Base-by-base conservation (phyloP, 2,329 filamentous ascomycete genomes). In the Fusarium longipes region DNA sequence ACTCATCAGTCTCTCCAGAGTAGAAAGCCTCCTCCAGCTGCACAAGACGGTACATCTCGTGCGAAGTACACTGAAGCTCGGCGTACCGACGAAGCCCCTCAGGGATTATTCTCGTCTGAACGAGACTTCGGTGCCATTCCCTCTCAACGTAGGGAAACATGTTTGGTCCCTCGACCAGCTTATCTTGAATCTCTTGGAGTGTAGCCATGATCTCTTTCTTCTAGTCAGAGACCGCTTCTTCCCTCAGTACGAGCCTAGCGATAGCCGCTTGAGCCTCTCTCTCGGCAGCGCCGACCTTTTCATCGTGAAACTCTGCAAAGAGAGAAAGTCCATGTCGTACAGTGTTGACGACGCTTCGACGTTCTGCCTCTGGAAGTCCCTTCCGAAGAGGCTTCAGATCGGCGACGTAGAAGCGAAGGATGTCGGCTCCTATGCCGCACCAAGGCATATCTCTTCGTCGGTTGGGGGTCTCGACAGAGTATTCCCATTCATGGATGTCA, bases 301-400 rank as follows among this genome's bases (percentile, higher is more conserved):
- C 20, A 1, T 60, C 43, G 3, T 59, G 44, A 2, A 43, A 52
- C 2, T 60, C 43, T 1, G 57, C 43, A 2, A 60, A 59, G 10
- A 29, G 32, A 7, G 12, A n/a, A 1, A 60, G 15, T 15, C 43
- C 54, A 0, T 17, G 6, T 9, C 57, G 44, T 11, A 60, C 38
- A n/a, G n/a, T 60, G 15, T 60, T 29, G 6, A 59, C 17, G 1
- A 59, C 2, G 8, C 18, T 20, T 7, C 57, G 43, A 15, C 54
- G 57, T 6, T 59, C 24, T 3, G 0, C 20, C 8, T 59, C 54
- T 5, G 57, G 54, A 3, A 59, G 35, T 7, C 54, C 36, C 5
- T 24, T 60, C 4, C 57, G 54, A 1, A 51, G 18, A 5, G 57
- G 42, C 7, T 59, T 59, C 18, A 60, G 24, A 3, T 43, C 20